These are phyloP conservation scores for Clarkia xantiana DNA, from an alignment of 345 rosid genomes.

Conservation along the genomic window DNA sequence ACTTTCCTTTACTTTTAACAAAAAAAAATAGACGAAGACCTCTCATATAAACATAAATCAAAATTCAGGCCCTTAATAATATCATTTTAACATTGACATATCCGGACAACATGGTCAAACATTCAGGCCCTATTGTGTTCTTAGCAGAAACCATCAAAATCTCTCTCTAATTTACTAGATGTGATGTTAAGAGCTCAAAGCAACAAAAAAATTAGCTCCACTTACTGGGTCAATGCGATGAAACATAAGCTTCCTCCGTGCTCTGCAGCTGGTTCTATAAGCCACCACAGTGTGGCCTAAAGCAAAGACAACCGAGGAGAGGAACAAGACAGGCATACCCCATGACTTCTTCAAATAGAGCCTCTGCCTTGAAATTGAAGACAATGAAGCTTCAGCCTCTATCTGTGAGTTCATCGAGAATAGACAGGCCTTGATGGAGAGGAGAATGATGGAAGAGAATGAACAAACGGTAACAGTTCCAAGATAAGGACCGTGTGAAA, in stretches of 20 bases:
- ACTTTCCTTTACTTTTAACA: too few species aligned
- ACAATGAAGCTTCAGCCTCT: slow-evolving; percentile 41
- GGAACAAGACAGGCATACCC: slow-evolving; percentile 98
- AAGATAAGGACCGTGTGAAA: slow-evolving; percentile 79
- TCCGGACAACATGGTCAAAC: too few species aligned
- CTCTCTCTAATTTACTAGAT: too few species aligned
- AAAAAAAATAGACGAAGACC: too few species aligned
- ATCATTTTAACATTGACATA: too few species aligned
- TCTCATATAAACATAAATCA: too few species aligned
- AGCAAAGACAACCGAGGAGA: slow-evolving; percentile 81
- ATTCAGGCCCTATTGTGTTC: too few species aligned
- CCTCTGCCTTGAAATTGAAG: slow-evolving; percentile 49
- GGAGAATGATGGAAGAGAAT: slow-evolving; percentile 46
- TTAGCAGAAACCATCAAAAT: too few species aligned
- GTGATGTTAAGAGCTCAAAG: neutral
- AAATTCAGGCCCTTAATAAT: too few species aligned
- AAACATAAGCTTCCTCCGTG: slow-evolving; percentile 71
- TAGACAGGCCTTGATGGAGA: slow-evolving; percentile 71
- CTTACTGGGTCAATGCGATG: slow-evolving; percentile 82
- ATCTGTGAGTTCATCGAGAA: slow-evolving; percentile 68
- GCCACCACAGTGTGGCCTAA: slow-evolving; percentile 86
- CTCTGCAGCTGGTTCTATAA: slow-evolving; percentile 88
- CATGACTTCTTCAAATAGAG: slow-evolving; percentile 85
- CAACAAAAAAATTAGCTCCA: slow-evolving; percentile 5
- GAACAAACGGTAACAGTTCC: slow-evolving; percentile 80